Percentiles rank a stretch among this genome's conserved stretches.
Evolutionary conservation across 306 rosid genomes (phyloP).

Genomic region (Trifolium pratense): DNA sequence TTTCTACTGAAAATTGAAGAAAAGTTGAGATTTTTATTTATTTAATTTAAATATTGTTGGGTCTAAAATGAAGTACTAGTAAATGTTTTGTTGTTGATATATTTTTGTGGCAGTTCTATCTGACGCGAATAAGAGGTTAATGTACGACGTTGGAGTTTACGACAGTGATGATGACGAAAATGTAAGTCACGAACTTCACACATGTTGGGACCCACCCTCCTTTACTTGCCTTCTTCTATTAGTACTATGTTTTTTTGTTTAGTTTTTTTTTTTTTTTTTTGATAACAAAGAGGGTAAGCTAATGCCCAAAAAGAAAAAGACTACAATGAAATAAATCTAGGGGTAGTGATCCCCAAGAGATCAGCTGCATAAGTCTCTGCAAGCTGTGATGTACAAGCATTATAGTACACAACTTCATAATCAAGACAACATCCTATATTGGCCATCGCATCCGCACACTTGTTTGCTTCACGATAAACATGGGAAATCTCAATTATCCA

Average conservation of each 20-base stretch:
- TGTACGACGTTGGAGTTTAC: conserved; percentile 92
- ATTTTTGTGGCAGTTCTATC: conserved; percentile 68
- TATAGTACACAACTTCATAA: no score
- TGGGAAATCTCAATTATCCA: no score
- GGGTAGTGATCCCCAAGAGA: no score
- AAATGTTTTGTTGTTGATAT: not conserved
- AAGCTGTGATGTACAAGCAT: no score
- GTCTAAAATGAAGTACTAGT: not conserved
- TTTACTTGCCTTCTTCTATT: not conserved
- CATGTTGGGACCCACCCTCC: not conserved
- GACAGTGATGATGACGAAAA: conserved; percentile 89
- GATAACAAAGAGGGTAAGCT: no score
- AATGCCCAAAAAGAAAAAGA: no score
- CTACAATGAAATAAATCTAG: no score
- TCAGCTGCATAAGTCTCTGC: no score
- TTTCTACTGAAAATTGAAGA: conserved; percentile 6
- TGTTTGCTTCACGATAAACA: no score
- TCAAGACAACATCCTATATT: no score
- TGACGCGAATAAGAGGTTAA: conserved; percentile 76
- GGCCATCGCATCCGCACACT: no score
- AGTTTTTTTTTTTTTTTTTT: no score
- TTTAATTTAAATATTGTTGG: not conserved
- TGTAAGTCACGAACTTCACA: conserved; percentile 44
- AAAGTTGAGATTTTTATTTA: conserved; percentile 16
- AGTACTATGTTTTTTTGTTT: not conserved